Conservation (phyloP, 306 rosid genomes). For the Prunus fruticosa region DNA sequence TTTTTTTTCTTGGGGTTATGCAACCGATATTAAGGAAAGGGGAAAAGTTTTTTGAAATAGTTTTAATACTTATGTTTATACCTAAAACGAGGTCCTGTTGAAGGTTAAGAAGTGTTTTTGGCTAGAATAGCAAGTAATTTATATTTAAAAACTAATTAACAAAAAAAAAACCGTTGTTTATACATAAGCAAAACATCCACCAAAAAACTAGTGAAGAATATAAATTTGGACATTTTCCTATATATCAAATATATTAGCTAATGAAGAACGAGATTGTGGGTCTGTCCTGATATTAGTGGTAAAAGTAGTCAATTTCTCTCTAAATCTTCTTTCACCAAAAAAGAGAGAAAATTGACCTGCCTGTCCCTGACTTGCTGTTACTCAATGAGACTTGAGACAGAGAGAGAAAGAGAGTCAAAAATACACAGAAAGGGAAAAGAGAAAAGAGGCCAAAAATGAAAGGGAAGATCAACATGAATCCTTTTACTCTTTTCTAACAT, state of each 20-base stretch:
- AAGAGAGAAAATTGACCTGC: not conserved
- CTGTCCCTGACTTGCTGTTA: not conserved
- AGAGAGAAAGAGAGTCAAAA: conserved; percentile 11
- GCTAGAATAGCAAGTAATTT: too few species aligned
- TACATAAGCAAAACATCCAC: not conserved
- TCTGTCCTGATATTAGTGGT: too few species aligned
- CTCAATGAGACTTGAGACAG: not conserved
- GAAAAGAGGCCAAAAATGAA: not conserved
- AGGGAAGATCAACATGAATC: conserved; percentile 16
- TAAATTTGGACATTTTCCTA: not conserved
- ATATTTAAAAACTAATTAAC: too few species aligned
- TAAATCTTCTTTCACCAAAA: too few species aligned
- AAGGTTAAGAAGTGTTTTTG: too few species aligned
- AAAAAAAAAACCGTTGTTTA: not conserved
- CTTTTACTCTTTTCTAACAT: not conserved
- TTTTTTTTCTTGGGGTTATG: too few species aligned
- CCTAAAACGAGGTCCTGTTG: too few species aligned
- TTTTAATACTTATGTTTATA: not conserved
- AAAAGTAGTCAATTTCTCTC: rapidly evolving
- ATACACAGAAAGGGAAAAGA: not conserved
- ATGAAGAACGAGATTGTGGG: not conserved
- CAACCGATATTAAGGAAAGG: too few species aligned
- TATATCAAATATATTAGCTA: not conserved
- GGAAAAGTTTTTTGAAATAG: not conserved
- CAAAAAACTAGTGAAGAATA: not conserved